Evolutionary conservation across 192 early-diverging fungal genomes (phyloP).

Genomic region (Coemansia sp.): DNA sequence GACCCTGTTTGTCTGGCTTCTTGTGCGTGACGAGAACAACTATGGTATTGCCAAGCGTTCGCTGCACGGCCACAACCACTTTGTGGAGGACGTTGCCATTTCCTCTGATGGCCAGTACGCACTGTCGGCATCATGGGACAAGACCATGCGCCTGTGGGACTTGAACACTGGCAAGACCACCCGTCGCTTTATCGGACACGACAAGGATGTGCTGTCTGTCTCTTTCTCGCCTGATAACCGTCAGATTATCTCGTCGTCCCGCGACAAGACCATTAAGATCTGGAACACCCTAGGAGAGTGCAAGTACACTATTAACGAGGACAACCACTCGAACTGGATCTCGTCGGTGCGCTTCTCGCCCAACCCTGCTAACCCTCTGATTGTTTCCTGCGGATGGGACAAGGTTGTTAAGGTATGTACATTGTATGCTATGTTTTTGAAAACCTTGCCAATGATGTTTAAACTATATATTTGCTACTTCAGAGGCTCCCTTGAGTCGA

Average conservation of each 20-base stretch:
- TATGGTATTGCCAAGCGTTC: constrained; percentile 89
- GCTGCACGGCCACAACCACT: constrained; percentile 98
- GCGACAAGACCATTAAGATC: constrained; percentile 99
- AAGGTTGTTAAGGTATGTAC: constrained; percentile 96
- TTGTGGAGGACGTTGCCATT: constrained; percentile 97
- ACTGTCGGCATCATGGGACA: constrained; percentile 98
- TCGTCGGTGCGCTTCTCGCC: constrained; percentile 99
- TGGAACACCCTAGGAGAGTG: constrained; percentile 99
- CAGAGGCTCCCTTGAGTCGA: constrained; percentile 58
- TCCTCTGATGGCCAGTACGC: constrained; percentile 99
- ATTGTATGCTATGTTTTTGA: constrained; percentile 5
- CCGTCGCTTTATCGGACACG: constrained; percentile 96
- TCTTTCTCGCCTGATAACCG: constrained; percentile 99
- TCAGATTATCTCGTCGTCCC: constrained; percentile 97
- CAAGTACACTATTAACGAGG: constrained; percentile 97
- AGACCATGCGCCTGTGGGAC: constrained; percentile 99
- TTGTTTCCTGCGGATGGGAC: constrained; percentile 99
- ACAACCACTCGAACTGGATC: constrained; percentile 98
- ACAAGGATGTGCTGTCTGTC: constrained; percentile 96
- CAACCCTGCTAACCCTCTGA: constrained; percentile 96
- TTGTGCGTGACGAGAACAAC: constrained; percentile 90
- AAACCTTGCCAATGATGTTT: constrained; percentile 41
- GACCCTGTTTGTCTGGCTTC: constrained; percentile 96
- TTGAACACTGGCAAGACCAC: constrained; percentile 93
- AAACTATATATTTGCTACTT: constrained; percentile 73